Base-by-base conservation (phyloP, 331 rosid genomes). In the Spiraea crenata region DNA sequence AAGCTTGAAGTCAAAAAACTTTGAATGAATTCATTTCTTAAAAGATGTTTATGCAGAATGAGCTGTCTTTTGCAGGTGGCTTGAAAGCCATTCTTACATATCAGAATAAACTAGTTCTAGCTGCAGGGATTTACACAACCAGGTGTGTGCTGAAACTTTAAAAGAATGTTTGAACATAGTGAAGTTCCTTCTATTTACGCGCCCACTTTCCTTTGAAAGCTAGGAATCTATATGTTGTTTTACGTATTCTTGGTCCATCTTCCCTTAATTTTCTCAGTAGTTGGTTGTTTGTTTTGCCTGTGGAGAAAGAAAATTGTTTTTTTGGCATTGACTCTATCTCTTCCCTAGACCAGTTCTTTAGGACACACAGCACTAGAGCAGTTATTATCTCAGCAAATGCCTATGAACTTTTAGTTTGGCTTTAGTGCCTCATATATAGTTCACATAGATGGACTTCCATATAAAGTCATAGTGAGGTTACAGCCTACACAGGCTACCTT, bases 41-140 rank as follows among this genome's bases (percentile, higher is more conserved):
- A 13, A 25, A 44, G 19, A 37, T 39, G 45, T 48, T 81, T 31
- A 72, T 46, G 45, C 41, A 17, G 57, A 38, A 40, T 57, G 25
- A 17, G 71, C 72, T 66, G 9, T 79, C 58, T 79, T 73, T 75
- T 85, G 83, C 83, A 95, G 99, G 97, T 80, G 99, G 99, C 5
- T 75, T 95, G 48, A 89, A 67, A 84, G 95, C 93, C 76, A 93
- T 93, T 82, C 84, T 93, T 68, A 93, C 97, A 1, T 96, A 93
- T 83, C 99, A 93, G 90, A 91, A 91, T 85, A 91, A 93, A 84
- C 78, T 93, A 78, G 96, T 93, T 77, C 77, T 89, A 49, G 97
- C 99, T 41, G 99, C 99, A 6, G 99, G 99, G 13, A 70, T 95
- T 67, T 95, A 95, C 82, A 91, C 99, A 59, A 95, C 4, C 10